Percentiles rank a stretch among this genome's conserved stretches.
Evolutionary conservation across 1,139 yeast genomes (phyloP).

Genomic region (Nakaseomyces delphensis): DNA sequence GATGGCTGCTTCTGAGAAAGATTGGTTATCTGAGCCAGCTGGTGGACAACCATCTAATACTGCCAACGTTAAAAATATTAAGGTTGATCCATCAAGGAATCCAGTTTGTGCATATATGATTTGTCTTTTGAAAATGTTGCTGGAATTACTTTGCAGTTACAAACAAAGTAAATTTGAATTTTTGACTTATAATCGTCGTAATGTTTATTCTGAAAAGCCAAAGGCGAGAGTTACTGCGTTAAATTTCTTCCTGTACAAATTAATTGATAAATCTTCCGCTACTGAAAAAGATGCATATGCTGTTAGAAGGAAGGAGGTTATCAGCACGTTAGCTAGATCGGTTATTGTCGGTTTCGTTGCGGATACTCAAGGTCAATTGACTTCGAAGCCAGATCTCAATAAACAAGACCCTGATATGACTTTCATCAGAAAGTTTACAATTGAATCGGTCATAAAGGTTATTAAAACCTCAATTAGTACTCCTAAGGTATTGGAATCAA

Average conservation of each 20-base stretch:
- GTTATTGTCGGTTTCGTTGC: constrained; percentile 56
- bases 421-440: constrained; percentile 62
- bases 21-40: constrained; percentile 40
- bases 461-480: constrained; percentile 23
- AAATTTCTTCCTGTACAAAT: constrained; percentile 67
- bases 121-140: constrained; percentile 56
- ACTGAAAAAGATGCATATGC: constrained; percentile 29
- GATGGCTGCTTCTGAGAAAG: constrained; percentile 45
- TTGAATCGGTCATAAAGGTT: constrained; percentile 58
- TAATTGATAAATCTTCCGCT: constrained; percentile 50
- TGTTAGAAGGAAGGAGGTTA: constrained; percentile 30
- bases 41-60: constrained; percentile 19
- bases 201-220: constrained; percentile 32
- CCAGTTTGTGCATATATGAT: constrained; percentile 55
- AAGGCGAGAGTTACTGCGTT: constrained; percentile 71
- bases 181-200: constrained; percentile 62
- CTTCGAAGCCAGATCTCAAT: constrained; percentile 39
- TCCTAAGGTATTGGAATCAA: constrained; percentile 22
- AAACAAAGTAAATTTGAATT: constrained; percentile 76
- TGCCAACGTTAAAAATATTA: constrained; percentile 27
- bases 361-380: constrained; percentile 39
- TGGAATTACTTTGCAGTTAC: constrained; percentile 71
- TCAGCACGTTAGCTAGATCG: constrained; percentile 34
- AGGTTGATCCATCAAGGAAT: constrained; percentile 35
- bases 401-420: constrained; percentile 59